A percentile compares a stretch with the other conserved stretches of the same genome.
Conservation (phyloP, 2,329 filamentous ascomycete species). For the Lanzia echinophila region DNA sequence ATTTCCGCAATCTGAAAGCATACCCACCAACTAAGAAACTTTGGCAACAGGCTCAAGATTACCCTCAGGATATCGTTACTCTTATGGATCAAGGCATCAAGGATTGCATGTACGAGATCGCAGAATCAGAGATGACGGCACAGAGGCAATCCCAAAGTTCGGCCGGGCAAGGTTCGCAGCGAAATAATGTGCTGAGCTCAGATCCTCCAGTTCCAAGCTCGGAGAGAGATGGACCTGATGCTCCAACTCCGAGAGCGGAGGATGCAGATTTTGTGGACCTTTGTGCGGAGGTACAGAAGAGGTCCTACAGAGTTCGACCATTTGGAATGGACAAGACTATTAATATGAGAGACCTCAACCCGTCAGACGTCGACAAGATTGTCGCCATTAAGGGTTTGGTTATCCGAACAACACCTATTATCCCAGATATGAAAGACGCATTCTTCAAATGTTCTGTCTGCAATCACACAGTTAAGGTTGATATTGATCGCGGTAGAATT, state of each 20-base stretch:
- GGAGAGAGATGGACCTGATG: slow-evolving; percentile 53
- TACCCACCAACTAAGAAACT: slow-evolving; percentile 91
- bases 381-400: slow-evolving; percentile 93
- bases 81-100: slow-evolving; percentile 94
- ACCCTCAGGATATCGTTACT: slow-evolving; percentile 92
- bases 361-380: slow-evolving; percentile 92
- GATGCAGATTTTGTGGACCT: slow-evolving; percentile 56
- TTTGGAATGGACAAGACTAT: slow-evolving; percentile 82
- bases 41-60: slow-evolving; percentile 91
- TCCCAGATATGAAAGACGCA: slow-evolving; percentile 98
- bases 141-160: slow-evolving; percentile 56
- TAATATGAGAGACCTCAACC: slow-evolving; percentile 91
- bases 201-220: slow-evolving; percentile 75
- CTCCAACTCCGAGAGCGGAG: slow-evolving; percentile 36
- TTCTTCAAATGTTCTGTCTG: slow-evolving; percentile 96
- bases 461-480: slow-evolving; percentile 82
- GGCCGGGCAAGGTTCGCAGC: slow-evolving; percentile 40
- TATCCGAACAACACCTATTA: slow-evolving; percentile 90
- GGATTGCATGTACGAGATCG: slow-evolving; percentile 86
- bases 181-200: slow-evolving; percentile 54
- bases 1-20: slow-evolving; percentile 81
- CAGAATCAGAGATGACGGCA: slow-evolving; percentile 69
- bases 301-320: slow-evolving; percentile 78
- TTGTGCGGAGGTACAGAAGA: slow-evolving; percentile 68
- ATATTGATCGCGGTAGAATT: slow-evolving; percentile 93